These are phyloP conservation scores for Poteriospumella lacustris DNA, from an alignment of 108 stramenopile genomes.

Conservation along the genomic window DNA sequence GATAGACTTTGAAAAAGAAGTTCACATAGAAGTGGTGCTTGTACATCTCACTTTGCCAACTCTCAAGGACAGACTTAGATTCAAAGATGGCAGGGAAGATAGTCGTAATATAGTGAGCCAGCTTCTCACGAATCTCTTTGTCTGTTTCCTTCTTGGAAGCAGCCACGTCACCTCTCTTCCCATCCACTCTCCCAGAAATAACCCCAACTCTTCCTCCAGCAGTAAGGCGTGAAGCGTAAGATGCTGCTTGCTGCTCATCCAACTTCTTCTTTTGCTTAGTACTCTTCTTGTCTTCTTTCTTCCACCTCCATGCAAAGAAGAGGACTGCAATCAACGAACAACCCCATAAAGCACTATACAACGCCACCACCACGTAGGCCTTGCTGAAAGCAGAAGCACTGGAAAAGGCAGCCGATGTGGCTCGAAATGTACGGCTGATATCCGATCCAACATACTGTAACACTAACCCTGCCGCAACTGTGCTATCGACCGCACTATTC, in stretches of 20 bases:
- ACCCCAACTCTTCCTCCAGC: slow-evolving; percentile 6
- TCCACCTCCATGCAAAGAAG: neutral
- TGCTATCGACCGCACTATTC: neutral
- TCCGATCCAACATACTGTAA: neutral
- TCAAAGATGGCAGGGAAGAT: neutral
- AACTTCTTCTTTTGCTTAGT: neutral
- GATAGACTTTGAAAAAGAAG: neutral
- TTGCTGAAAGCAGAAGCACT: neutral
- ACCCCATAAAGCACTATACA: neutral
- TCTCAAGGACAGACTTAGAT: neutral
- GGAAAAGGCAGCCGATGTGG: neutral
- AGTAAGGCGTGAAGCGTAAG: neutral
- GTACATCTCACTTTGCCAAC: neutral
- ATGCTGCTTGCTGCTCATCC: neutral
- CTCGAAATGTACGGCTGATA: neutral
- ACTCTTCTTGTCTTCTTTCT: neutral
- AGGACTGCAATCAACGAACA: neutral
- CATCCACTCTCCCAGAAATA: neutral
- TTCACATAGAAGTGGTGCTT: slow-evolving; percentile 1
- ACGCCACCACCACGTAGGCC: neutral
- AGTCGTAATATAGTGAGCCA: neutral
- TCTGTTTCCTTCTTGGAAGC: too few species aligned
- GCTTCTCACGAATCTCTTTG: neutral
- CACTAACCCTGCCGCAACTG: neutral
- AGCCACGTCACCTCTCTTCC: too few species aligned